Evolutionary conservation across 345 rosid genomes (phyloP).

Genomic region (Bruguiera parviflora): DNA sequence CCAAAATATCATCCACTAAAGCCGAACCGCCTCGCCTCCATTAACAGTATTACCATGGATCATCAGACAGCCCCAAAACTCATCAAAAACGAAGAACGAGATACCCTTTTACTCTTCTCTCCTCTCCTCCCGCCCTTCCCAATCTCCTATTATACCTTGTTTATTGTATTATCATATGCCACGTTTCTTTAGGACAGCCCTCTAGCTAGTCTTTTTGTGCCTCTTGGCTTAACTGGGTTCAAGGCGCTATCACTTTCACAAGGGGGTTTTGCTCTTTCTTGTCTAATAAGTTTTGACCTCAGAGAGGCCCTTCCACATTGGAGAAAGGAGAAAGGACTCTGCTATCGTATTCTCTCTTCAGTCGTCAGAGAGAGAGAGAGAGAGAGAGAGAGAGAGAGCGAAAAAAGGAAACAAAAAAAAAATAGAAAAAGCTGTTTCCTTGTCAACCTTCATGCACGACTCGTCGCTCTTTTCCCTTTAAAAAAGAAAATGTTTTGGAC

Average conservation of each 20-base stretch:
- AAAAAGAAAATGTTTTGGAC: constrained; percentile 11
- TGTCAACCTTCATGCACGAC: constrained; percentile 36
- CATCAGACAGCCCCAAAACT: constrained; percentile 40
- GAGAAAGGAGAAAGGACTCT: no score
- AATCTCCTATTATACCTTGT: not conserved
- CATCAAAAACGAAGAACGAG: constrained; percentile 21
- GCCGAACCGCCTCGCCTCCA: no score
- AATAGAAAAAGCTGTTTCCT: constrained; percentile 17
- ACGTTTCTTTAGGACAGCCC: not conserved
- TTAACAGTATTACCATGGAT: constrained; percentile 18
- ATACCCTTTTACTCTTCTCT: not conserved
- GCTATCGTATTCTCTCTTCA: no score
- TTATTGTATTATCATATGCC: not conserved
- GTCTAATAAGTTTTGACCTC: constrained; percentile 16
- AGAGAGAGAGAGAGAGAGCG: not conserved
- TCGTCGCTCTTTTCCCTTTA: constrained; percentile 5
- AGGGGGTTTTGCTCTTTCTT: constrained; percentile 10
- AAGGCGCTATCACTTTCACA: constrained; percentile 14
- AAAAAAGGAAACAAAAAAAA: not conserved
- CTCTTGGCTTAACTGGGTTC: constrained; percentile 1
- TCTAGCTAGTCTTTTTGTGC: not conserved
- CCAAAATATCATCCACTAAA: constrained; percentile 22
- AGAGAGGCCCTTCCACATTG: not conserved
- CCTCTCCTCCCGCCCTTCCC: not conserved
- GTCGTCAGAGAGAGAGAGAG: no score